These are phyloP conservation scores for Globisporangium nagaii DNA, from an alignment of 352 stramenopile species.

Conservation along the genomic window DNA sequence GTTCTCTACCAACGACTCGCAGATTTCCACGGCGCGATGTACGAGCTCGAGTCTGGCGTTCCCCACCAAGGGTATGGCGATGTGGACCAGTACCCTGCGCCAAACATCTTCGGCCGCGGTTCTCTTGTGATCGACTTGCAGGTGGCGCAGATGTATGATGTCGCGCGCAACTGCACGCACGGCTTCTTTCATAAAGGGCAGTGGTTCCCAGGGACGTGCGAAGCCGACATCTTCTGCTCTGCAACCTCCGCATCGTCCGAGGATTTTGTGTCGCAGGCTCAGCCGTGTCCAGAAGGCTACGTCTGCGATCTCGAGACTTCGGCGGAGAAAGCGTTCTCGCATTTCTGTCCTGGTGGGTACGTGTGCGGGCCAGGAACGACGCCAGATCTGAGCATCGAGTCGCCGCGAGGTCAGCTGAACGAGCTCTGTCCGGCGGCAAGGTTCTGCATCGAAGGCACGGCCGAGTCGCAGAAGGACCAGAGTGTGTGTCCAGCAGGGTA, in stretches of 20 bases:
- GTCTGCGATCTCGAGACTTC: conserved; percentile 92
- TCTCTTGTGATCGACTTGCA: conserved; percentile 86
- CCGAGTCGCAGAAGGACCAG: conserved; percentile 70
- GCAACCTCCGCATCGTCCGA: conserved; percentile 8
- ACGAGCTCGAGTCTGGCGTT: conserved; percentile 87
- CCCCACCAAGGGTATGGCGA: conserved; percentile 94
- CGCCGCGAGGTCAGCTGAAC: conserved; percentile 84
- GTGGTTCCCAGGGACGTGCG: conserved; percentile 95
- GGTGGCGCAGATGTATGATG: conserved; percentile 78
- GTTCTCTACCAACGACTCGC: conserved; percentile 92
- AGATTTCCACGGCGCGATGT: conserved; percentile 93
- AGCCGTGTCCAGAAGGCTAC: conserved; percentile 92
- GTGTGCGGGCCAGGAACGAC: conserved; percentile 93
- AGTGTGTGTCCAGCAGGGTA: conserved; percentile 86
- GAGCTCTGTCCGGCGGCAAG: conserved; percentile 87
- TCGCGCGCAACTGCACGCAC: conserved; percentile 91
- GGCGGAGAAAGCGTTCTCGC: conserved; percentile 57
- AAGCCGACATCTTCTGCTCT: conserved; percentile 93
- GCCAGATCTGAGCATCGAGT: conserved; percentile 86
- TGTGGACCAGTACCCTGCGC: conserved; percentile 52
- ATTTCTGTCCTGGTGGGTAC: conserved; percentile 90
- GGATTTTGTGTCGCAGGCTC: conserved; percentile 67
- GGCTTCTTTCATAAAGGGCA: conserved; percentile 87
- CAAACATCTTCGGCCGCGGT: conserved; percentile 84
- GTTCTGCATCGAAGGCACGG: conserved; percentile 86